phyloP scores from a whole-genome alignment of 352 stramenopile species.

The Globisporangium spinosum region DNA sequence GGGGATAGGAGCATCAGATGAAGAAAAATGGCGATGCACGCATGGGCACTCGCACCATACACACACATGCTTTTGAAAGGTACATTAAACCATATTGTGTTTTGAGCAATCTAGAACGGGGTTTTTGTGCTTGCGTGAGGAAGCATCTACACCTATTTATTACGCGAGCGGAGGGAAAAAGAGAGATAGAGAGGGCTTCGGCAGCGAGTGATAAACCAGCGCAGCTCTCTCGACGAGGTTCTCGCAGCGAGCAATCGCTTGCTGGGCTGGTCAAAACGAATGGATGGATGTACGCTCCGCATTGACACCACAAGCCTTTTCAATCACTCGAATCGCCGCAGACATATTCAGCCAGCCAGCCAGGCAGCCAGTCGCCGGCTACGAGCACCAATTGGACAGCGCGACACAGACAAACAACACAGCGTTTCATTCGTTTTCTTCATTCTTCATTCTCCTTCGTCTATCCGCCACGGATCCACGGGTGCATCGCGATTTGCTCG shows the following conservation, averaged over 20 bases:
- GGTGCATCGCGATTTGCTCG: slow-evolving; percentile 81
- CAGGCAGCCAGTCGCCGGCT: not conserved
- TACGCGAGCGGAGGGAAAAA: slow-evolving; percentile 7
- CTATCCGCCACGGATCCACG: slow-evolving; percentile 74
- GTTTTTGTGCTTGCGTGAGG: slow-evolving; percentile 21
- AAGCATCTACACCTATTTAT: slow-evolving; percentile 38
- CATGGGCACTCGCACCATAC: not conserved
- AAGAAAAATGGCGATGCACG: not conserved
- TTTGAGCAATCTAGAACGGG: slow-evolving; percentile 21
- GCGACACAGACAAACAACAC: not conserved
- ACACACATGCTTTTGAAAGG: not conserved
- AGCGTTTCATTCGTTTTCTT: slow-evolving; percentile 1
- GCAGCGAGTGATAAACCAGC: not conserved
- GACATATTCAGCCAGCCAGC: not conserved
- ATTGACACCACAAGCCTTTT: not conserved
- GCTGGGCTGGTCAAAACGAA: not conserved
- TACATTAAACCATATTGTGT: slow-evolving; percentile 11
- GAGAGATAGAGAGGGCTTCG: not conserved
- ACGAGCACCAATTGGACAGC: not conserved
- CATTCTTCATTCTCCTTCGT: slow-evolving; percentile 4
- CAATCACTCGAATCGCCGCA: not conserved
- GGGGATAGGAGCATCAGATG: slow-evolving; percentile 31
- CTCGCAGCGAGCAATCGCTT: not conserved
- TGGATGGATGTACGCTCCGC: not conserved
- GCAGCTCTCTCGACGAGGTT: not conserved